These are phyloP conservation scores for Arxiozyma bovina DNA, from an alignment of 1,139 yeast species.

Conservation along the genomic window DNA sequence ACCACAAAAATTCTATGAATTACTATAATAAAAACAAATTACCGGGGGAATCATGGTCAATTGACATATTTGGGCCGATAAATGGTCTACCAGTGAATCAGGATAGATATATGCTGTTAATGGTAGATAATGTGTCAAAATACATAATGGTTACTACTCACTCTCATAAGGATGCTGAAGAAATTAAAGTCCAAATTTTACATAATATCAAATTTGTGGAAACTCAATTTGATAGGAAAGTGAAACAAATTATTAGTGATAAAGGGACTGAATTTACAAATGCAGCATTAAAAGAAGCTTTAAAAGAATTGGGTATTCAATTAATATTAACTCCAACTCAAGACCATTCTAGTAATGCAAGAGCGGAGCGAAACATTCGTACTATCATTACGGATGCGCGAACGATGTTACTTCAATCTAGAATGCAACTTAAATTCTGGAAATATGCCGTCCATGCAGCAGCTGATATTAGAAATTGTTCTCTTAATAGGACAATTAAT, in stretches of 20 bases:
- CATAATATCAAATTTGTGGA: not conserved
- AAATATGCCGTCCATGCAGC: slow-evolving; percentile 5
- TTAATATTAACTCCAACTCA: not conserved
- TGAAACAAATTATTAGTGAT: slow-evolving; percentile 2
- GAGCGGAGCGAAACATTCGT: slow-evolving; percentile 4
- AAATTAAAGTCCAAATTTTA: slow-evolving; percentile 1
- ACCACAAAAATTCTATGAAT: slow-evolving; percentile 5
- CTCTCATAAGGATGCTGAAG: not conserved
- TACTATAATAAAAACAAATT: not conserved
- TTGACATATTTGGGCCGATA: slow-evolving; percentile 5
- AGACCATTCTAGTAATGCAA: slow-evolving; percentile 5
- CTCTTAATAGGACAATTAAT: not conserved
- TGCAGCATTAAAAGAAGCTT: not conserved
- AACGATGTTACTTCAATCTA: slow-evolving; percentile 2
- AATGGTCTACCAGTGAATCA: not conserved
- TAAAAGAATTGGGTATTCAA: slow-evolving; percentile 2
- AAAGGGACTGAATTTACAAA: slow-evolving; percentile 5
- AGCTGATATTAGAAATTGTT: slow-evolving; percentile 3
- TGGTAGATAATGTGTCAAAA: slow-evolving; percentile 6
- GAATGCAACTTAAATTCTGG: slow-evolving; percentile 4
- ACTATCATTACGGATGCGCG: slow-evolving; percentile 2
- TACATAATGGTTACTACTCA: slow-evolving; percentile 2
- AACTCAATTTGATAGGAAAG: slow-evolving; percentile 3
- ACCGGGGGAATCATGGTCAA: slow-evolving; percentile 6
- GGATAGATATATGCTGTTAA: slow-evolving; percentile 4